phyloP scores from a whole-genome alignment of 140 eudicot genomes.

The Oenanthe javanica region DNA sequence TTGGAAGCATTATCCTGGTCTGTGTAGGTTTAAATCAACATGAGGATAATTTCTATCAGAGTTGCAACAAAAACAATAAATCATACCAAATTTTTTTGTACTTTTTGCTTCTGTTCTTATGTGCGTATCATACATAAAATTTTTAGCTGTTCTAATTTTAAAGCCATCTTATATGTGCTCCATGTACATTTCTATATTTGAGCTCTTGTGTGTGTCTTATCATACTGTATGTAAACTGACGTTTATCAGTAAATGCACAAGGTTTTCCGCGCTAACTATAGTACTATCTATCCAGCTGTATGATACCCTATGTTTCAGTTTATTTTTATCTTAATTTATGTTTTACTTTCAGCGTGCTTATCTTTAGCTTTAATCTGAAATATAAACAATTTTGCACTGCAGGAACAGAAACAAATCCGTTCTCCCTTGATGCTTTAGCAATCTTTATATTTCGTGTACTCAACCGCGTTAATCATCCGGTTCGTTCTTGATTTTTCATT shows the following conservation, averaged over 20 bases:
- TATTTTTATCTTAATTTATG: background rate
- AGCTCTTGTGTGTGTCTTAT: background rate
- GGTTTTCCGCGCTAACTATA: background rate
- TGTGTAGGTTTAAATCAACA: background rate
- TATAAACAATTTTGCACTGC: constrained; percentile 16
- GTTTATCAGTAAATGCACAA: background rate
- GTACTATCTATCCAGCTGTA: background rate
- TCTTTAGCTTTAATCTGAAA: background rate
- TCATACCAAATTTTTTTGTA: background rate
- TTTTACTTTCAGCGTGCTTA: background rate
- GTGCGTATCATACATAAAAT: background rate
- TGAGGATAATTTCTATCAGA: background rate
- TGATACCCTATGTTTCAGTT: background rate
- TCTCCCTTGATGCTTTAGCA: constrained; percentile 91
- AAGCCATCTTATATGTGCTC: background rate
- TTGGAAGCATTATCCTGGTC: background rate
- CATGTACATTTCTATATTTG: background rate
- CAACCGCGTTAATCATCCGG: constrained; percentile 88
- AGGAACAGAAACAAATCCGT: constrained; percentile 95
- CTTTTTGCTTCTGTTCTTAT: background rate
- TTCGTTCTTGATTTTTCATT: constrained; percentile 20
- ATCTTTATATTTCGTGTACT: constrained; percentile 82
- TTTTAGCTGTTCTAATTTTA: background rate
- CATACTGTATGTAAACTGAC: background rate
- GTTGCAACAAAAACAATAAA: background rate